Conservation (phyloP, 202 grass and related monocot species). For the Setaria viridis region DNA sequence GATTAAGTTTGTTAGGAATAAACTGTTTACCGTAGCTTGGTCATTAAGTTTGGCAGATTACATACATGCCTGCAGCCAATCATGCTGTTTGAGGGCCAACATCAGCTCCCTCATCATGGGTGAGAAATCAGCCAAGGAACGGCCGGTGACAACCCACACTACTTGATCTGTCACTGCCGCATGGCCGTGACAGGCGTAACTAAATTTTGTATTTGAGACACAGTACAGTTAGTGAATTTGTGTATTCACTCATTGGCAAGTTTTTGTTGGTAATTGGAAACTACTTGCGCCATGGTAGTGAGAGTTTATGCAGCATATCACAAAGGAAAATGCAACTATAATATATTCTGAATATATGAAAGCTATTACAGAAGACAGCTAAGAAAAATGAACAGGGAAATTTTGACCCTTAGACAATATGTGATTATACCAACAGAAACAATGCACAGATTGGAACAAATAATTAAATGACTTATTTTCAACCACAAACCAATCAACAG, state of each 20-base stretch:
- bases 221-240: background rate
- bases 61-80: background rate
- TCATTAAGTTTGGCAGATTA: background rate
- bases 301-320: background rate
- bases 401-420: constrained; percentile 12
- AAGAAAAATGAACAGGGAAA: background rate
- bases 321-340: background rate
- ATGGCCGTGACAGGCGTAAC: background rate
- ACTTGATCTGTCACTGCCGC: background rate
- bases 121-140: background rate
- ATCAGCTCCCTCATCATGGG: background rate
- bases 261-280: background rate
- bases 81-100: background rate
- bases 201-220: background rate
- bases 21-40: background rate
- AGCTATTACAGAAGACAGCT: background rate
- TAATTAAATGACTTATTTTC: background rate
- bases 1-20: background rate
- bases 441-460: constrained; percentile 24
- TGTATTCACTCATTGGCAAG: constrained; percentile 10
- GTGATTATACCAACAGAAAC: background rate
- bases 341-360: constrained; percentile 21
- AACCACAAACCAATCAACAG: constrained; percentile 5
- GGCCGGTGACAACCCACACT: background rate
- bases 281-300: background rate